These are phyloP conservation scores for Annulohypoxylon stygium DNA, from an alignment of 495 filamentous ascomycete species.

Conservation along the genomic window DNA sequence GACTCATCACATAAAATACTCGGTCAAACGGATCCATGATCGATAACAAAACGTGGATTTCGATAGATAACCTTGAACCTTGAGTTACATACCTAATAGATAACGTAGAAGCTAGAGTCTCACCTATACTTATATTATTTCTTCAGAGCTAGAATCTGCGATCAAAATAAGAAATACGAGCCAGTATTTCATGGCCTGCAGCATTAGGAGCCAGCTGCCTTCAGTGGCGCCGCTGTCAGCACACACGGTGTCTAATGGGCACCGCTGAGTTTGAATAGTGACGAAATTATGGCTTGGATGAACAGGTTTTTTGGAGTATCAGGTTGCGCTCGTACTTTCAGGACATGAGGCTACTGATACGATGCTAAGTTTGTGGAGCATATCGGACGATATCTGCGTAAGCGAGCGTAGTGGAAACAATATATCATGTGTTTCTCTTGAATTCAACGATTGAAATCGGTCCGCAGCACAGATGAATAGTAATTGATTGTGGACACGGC, in stretches of 20 bases:
- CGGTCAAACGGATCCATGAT: not conserved
- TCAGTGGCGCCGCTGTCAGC: not conserved
- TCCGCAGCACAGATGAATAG: constrained; percentile 25
- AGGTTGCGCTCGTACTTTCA: not conserved
- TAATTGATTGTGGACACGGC: constrained; percentile 32
- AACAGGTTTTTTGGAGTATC: not conserved
- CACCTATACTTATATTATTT: not conserved
- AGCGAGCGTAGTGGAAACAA: not conserved
- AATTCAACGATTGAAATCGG: not conserved
- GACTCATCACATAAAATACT: not conserved
- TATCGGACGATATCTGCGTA: not conserved
- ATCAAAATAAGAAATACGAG: not conserved
- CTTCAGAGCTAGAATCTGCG: not conserved
- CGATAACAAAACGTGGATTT: not conserved
- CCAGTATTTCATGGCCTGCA: not conserved
- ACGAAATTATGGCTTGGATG: not conserved
- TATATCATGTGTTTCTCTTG: not conserved
- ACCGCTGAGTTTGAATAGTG: not conserved
- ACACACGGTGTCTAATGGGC: too few species aligned
- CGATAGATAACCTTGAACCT: not conserved
- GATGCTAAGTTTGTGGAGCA: not conserved
- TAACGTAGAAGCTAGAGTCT: not conserved
- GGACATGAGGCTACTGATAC: not conserved
- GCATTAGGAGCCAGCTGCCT: not conserved
- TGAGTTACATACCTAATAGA: not conserved